A percentile compares a stretch with the other conserved stretches of the same genome.
Evolutionary conservation across 2,329 filamentous ascomycete species (phyloP).

Genomic region (Sporothrix brunneoviolacea): DNA sequence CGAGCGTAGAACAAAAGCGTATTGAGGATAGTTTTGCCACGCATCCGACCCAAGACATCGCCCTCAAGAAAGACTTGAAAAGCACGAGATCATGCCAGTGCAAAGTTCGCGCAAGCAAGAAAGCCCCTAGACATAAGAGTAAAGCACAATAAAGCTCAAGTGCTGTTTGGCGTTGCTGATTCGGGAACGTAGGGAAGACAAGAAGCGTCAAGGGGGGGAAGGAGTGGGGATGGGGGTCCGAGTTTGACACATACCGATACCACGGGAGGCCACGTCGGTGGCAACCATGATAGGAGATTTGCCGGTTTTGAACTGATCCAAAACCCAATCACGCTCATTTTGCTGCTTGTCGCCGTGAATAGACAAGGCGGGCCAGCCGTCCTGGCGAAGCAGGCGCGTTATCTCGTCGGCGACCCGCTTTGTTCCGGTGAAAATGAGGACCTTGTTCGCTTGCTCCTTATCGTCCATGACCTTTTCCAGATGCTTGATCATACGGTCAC

Average conservation of each 20-base stretch:
- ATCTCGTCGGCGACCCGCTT: slow-evolving; percentile 98
- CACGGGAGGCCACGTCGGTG: slow-evolving; percentile 98
- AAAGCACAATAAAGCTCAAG: slow-evolving; percentile 64
- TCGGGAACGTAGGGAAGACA: slow-evolving; percentile 22
- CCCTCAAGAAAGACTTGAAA: slow-evolving; percentile 69
- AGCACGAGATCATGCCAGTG: slow-evolving; percentile 83
- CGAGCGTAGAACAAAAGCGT: slow-evolving; percentile 71
- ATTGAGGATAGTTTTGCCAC: slow-evolving; percentile 42
- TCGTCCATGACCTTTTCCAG: slow-evolving; percentile 97
- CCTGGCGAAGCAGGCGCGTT: slow-evolving; percentile 91
- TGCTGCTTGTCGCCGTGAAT: slow-evolving; percentile 99
- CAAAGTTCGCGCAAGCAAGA: slow-evolving; percentile 81
- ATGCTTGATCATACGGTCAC: slow-evolving; percentile 94
- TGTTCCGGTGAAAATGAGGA: slow-evolving; percentile 85
- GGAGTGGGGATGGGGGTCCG: slow-evolving; percentile 25
- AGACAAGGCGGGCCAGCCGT: slow-evolving; percentile 94
- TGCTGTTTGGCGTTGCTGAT: slow-evolving; percentile 49
- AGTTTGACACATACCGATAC: slow-evolving; percentile 99
- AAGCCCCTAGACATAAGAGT: slow-evolving; percentile 86
- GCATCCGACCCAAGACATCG: slow-evolving; percentile 82
- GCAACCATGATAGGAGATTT: slow-evolving; percentile 99
- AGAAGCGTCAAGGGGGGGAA: slow-evolving; percentile 13
- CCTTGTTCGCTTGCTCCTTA: slow-evolving; percentile 88
- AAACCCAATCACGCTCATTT: slow-evolving; percentile 98
- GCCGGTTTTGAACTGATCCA: slow-evolving; percentile 98